Evolutionary conservation across 148 eudicot species (phyloP).

Genomic region (Rhododendron ovatum): DNA sequence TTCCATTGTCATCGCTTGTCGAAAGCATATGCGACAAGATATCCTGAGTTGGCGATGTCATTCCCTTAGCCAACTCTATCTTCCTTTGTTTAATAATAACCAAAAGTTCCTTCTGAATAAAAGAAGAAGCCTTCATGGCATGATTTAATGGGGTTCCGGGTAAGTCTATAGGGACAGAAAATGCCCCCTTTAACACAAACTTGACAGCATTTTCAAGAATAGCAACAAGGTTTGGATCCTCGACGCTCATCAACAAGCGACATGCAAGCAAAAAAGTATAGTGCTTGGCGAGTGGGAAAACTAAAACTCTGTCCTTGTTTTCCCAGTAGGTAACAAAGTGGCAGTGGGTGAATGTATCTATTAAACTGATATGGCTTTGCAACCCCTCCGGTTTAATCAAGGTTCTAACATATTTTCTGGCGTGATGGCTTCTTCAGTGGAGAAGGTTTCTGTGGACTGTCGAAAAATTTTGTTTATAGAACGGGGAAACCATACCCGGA

Average conservation of each 20-base stretch:
- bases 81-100: conserved; percentile 30
- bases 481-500: neutral
- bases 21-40: neutral
- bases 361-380: conserved; percentile 24
- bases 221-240: conserved; percentile 23
- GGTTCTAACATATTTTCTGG: conserved; percentile 20
- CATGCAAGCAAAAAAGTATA: conserved; percentile 10
- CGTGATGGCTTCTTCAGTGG: too few relatives aligned
- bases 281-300: conserved; percentile 14
- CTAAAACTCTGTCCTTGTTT: conserved; percentile 10
- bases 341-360: conserved; percentile 31
- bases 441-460: too few relatives aligned
- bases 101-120: conserved; percentile 22
- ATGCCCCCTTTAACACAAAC: conserved; percentile 20
- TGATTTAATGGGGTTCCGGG: conserved; percentile 36
- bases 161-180: conserved; percentile 23
- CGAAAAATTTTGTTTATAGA: too few relatives aligned
- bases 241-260: conserved; percentile 13
- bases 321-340: conserved; percentile 31
- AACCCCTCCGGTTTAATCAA: conserved; percentile 34
- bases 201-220: conserved; percentile 16
- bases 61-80: conserved; percentile 14
- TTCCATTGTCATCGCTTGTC: neutral
- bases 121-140: conserved; percentile 30
- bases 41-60: conserved; percentile 5